Evolutionary conservation across 169 alveolate genomes (phyloP).

Genomic region (Babesia bovis): DNA sequence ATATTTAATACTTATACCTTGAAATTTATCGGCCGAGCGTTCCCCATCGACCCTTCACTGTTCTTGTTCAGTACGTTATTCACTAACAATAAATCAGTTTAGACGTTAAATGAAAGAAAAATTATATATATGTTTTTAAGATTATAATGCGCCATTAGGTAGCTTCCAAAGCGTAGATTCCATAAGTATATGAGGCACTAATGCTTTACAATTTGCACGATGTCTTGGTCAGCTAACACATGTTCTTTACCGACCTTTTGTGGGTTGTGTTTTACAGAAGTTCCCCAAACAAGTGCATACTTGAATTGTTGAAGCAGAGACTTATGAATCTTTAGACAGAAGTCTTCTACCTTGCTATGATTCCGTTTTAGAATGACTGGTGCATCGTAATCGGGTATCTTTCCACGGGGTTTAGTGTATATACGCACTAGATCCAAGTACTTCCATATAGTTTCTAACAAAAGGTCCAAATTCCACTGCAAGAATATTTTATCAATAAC

Average conservation of each 20-base stretch:
- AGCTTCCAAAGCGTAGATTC: too few relatives aligned
- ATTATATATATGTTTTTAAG: too few relatives aligned
- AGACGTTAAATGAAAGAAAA: too few relatives aligned
- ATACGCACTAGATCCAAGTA: constrained; percentile 93
- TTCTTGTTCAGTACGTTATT: too few relatives aligned
- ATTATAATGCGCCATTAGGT: too few relatives aligned
- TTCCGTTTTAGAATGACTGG: constrained; percentile 91
- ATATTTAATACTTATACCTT: too few relatives aligned
- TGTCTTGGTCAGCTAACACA: constrained; percentile 86
- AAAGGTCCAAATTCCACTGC: constrained; percentile 94
- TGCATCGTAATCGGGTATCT: constrained; percentile 93
- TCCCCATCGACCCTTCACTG: too few relatives aligned
- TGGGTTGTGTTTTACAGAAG: constrained; percentile 94
- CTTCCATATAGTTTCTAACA: constrained; percentile 96
- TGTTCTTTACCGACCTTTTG: constrained; percentile 95
- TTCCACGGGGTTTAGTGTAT: constrained; percentile 98
- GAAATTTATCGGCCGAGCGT: too few relatives aligned
- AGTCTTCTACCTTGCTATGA: constrained; percentile 80
- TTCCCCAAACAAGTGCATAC: constrained; percentile 98
- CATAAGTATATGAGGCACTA: constrained; percentile 34
- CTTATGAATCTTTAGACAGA: constrained; percentile 82
- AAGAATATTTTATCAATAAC: not conserved
- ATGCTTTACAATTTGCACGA: constrained; percentile 85
- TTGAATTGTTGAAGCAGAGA: constrained; percentile 85
- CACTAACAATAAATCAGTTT: too few relatives aligned